Evolutionary conservation across 768 basidiomycete species (phyloP), one percentile per base, ranked within the genome.

Genomic region (Botryobasidium botryosum): DNA sequence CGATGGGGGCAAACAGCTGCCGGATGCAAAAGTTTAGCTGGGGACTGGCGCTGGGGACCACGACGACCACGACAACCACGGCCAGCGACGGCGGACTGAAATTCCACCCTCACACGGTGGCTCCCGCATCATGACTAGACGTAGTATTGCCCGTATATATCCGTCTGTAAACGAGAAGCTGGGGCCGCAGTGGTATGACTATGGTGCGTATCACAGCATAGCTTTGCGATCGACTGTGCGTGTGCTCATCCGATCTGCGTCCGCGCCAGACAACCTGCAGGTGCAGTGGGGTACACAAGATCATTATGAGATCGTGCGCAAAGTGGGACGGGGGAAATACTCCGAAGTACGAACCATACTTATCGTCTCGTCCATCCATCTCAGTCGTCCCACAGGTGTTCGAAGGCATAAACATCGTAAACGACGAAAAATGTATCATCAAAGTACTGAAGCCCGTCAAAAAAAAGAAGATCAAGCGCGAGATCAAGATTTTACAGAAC

Each of bases 361-460:
- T 13, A 32, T 24, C 45, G 31, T 43, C n/a, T 24, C 17, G 15
- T 25, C 13, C 44, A 18, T 46, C 46, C 24, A 17, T 26, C 13
- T 39, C 37, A 41, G 21, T 8, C 20, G n/a, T 24, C 27, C 18
- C 31, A 15, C 45, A 71, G 71, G 71, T 72, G 23, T 77, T 78
- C 55, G 69, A 71, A 50, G 75, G 72, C 36, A 57, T 76, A 45
- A 70, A 78, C 57, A 67, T 68, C 56, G 66, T 65, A 50, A 71
- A 67, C 51, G 62, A 62, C 27, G 69, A 71, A 48, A 67, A 63
- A 45, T 74, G 72, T 53, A 63, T 77, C 51, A 69, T 81, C 62
- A 81, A 81, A 57, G 77, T 80, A 4, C 64, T 80, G 52, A 81
- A 81, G 54, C 78, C 78, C 20, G 77, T 80, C 33, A 75, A 66